Percentiles rank a stretch among this genome's conserved stretches.
Evolutionary conservation across 2,329 filamentous ascomycete genomes (phyloP).

Genomic region (Epichloe sp.): DNA sequence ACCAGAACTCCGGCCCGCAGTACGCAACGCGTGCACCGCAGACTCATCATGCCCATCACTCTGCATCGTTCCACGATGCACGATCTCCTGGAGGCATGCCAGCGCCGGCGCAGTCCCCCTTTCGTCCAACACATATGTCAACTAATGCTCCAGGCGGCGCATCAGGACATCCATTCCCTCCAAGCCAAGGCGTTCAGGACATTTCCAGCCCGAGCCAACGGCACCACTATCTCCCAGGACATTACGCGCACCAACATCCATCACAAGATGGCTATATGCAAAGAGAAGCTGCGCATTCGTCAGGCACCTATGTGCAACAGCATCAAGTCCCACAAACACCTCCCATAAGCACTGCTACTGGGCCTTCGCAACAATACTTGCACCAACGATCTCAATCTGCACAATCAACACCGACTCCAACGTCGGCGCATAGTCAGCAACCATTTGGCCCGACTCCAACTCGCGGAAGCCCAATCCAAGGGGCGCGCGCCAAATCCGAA

Average conservation of each 20-base stretch:
- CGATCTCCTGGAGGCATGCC: conserved; percentile 32
- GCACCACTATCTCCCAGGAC: conserved; percentile 35
- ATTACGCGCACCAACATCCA: conserved; percentile 25
- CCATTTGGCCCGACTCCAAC: conserved; percentile 36
- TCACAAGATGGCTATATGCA: conserved; percentile 34
- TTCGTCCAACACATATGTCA: conserved; percentile 35
- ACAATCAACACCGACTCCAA: conserved; percentile 48
- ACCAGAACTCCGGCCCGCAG: conserved; percentile 22
- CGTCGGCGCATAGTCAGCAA: conserved; percentile 46
- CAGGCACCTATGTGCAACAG: conserved; percentile 29
- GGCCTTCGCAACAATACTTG: conserved; percentile 20
- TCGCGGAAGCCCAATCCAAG: conserved; percentile 39
- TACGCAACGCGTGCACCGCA: conserved; percentile 31
- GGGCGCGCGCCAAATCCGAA: conserved; percentile 28
- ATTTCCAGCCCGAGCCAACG: conserved; percentile 38
- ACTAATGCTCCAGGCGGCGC: conserved; percentile 23
- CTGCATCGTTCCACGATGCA: conserved; percentile 30
- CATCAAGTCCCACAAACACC: conserved; percentile 35
- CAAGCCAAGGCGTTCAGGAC: conserved; percentile 26
- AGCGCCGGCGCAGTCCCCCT: conserved; percentile 27
- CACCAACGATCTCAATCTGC: conserved; percentile 43
- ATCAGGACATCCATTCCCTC: conserved; percentile 38
- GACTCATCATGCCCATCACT: conserved; percentile 25
- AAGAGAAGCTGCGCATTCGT: conserved; percentile 20
- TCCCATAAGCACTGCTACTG: conserved; percentile 31